Evolutionary conservation across 305 asterid species (phyloP), one percentile per base, ranked within the genome.

Genomic region (Vinca major): DNA sequence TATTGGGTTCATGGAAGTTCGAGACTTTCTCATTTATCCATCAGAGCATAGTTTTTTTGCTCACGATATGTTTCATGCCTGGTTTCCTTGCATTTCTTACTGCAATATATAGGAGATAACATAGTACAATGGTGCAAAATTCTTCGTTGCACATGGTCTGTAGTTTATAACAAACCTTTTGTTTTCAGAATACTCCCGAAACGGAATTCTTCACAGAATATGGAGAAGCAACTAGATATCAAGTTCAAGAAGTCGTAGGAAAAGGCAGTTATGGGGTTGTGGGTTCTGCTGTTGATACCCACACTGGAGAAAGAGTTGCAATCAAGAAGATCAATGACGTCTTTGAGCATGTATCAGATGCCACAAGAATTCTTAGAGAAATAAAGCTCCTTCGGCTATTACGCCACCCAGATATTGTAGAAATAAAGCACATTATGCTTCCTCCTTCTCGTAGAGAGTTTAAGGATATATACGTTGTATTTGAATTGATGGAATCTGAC

Each of bases 231-330:
- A 78, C 76, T 72, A 80, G 81, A 74, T 83, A 83, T 67, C 75
- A 75, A 74, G 80, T 83, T 57, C 77, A 78, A 73, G 85, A 83
- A 76, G 84, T 83, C 47, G 50, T 83, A 65, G 87, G 87, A 50
- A 83, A 80, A 74, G 87, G 87, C 41, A 83, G 87, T 70, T 83
- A 80, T 54, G 87, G 87, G 62, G 85, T 83, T 66, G 87, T 83
- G 62, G 82, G 78, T 49, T 75, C 87, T 48, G 87, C 85, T 16
- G 56, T 75, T 48, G 87, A 83, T 63, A 71, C 81, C n/a, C 85
- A 80, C 65, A 78, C 83, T 3, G 87, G 87, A 63, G 87, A 83
- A 65, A 83, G 65, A 60, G 87, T 83, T 60, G 87, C 87, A 53
- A 83, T 83, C 66, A 83, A 83, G 73, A 83, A 83, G 77, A 83